Conservation (phyloP, 345 rosid genomes). For the Eucalyptus erythrocorys region DNA sequence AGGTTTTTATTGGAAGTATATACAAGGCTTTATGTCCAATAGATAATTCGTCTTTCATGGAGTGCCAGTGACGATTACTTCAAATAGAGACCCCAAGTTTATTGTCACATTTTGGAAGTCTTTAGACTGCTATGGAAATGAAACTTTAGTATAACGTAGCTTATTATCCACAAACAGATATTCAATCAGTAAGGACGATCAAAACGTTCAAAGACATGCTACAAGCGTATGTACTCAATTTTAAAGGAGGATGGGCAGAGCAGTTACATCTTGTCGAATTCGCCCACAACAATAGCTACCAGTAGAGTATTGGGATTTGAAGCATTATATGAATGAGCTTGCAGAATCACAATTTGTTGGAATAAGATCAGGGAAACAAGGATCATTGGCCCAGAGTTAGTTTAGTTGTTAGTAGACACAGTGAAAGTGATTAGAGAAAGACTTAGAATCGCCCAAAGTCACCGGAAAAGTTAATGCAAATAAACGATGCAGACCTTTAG, state of each 20-base stretch:
- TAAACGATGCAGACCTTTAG: too few species aligned
- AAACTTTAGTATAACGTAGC: accelerated
- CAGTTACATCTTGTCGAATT: accelerated
- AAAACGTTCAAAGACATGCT: accelerated
- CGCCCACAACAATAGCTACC: accelerated
- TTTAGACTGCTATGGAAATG: accelerated
- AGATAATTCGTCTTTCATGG: accelerated
- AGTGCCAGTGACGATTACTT: too few species aligned
- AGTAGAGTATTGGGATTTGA: too few species aligned
- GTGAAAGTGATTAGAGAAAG: too few species aligned
- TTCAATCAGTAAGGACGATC: too few species aligned
- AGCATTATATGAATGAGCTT: accelerated
- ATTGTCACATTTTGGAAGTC: too few species aligned
- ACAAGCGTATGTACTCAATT: accelerated
- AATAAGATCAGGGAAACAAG: accelerated
- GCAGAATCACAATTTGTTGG: accelerated
- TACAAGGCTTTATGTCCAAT: accelerated
- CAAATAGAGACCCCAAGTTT: accelerated
- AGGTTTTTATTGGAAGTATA: too few species aligned
- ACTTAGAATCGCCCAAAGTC: too few species aligned
- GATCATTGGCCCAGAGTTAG: too few species aligned
- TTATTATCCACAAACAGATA: too few species aligned
- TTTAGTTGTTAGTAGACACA: accelerated
- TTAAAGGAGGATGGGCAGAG: too few species aligned
- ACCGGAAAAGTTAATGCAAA: accelerated